Evolutionary conservation across 495 filamentous ascomycete species (phyloP), one percentile per base, ranked within the genome.

Genomic region (Podospora conica): DNA sequence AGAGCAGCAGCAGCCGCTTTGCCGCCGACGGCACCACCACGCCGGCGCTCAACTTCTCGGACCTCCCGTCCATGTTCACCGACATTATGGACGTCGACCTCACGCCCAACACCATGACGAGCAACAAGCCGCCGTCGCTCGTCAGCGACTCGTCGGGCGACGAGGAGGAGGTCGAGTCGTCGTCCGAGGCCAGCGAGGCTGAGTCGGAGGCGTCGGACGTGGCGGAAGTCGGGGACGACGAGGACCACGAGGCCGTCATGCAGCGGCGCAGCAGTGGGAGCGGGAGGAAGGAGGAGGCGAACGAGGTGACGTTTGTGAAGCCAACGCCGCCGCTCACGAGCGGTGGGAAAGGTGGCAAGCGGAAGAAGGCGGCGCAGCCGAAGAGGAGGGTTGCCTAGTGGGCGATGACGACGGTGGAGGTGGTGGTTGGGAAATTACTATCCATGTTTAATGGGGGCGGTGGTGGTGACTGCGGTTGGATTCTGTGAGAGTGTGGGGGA

Each of bases 81-180:
- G 83, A 84, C 15, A 78, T 82, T 28, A 73, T 86, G 64, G 84
- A 87, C 58, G 80, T 79, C 27, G 89, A 92, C 60, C 79, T 95
- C 40, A 94, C 90, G 70, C 92, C 93, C 9, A 86, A 91, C 67
- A 92, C 91, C 7, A 79, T 89, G 29, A 86, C 91, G 33, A 91
- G 90, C 70, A 93, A 94, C 74, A 84, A 84, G 60, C 90, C 90
- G 11, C 93, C 93, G 12, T 94, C 91, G 54, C 80, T 97, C 62
- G 91, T 96, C 68, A 93, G 90, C 77, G 93, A 97, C 75, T 89
- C 93, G 73, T 90, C 87, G 62, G 88, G 90, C 70, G 90, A 92
- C 70, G 88, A 87, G 65, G 86, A 87, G 2, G 78, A 79, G 58
- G 80, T 78, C 31, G 78, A 77, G 18, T 81, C 80, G 2, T 76